Conservation (phyloP, 495 filamentous ascomycete species). For the Hyaloscypha hepaticicola region DNA sequence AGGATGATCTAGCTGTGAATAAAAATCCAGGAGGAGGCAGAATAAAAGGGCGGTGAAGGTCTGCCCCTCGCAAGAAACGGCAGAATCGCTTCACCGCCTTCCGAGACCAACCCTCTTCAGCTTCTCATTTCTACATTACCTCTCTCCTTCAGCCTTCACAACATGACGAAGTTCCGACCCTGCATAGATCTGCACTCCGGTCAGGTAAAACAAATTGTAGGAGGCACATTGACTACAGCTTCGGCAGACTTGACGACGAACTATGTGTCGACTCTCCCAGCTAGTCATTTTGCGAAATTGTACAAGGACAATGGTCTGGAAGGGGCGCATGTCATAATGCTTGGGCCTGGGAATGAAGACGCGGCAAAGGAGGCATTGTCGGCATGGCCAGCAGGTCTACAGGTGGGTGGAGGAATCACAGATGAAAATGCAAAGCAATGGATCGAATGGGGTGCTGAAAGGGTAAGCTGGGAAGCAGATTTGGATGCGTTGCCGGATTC, state of each 20-base stretch:
- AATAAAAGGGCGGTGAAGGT: background rate
- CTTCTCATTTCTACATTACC: slow-evolving; percentile 7
- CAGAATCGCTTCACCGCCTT: background rate
- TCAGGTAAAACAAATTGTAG: slow-evolving; percentile 96
- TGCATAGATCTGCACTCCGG: slow-evolving; percentile 97
- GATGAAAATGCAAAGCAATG: slow-evolving; percentile 79
- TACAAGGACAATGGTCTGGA: slow-evolving; percentile 71
- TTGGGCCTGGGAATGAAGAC: slow-evolving; percentile 81
- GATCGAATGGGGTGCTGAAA: slow-evolving; percentile 86
- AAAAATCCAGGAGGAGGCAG: background rate
- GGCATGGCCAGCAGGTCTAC: slow-evolving; percentile 74
- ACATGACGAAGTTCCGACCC: slow-evolving; percentile 91
- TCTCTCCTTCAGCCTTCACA: slow-evolving; percentile 12
- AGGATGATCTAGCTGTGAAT: background rate
- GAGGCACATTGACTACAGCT: slow-evolving; percentile 76
- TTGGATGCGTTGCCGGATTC: background rate
- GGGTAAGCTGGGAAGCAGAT: slow-evolving; percentile 56
- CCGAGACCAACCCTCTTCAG: background rate
- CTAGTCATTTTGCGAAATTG: slow-evolving; percentile 73
- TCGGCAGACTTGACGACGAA: slow-evolving; percentile 78
- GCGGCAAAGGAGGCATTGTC: slow-evolving; percentile 74
- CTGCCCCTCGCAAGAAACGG: background rate
- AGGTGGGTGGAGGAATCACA: slow-evolving; percentile 89
- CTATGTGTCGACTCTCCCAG: slow-evolving; percentile 78
- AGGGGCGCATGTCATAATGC: slow-evolving; percentile 93